Conservation (phyloP, 495 filamentous ascomycete genomes). For the Hypoxylon lenormandii region DNA sequence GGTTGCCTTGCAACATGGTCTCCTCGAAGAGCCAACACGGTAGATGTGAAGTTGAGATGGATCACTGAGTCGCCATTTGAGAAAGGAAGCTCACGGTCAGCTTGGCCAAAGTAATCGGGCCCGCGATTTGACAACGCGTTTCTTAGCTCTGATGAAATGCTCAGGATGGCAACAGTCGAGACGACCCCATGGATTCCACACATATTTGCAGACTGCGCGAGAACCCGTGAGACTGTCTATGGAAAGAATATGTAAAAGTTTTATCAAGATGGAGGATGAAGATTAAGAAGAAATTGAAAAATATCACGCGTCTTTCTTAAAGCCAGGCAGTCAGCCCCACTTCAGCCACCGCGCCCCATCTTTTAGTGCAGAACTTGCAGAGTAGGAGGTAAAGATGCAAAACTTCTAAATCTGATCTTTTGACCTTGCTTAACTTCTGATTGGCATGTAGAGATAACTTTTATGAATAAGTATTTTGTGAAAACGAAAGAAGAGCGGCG, state of each 20-base stretch:
- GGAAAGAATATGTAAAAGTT: background rate
- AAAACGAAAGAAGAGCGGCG: too few relatives aligned
- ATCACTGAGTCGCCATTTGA: conserved; percentile 44
- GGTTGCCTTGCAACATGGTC: conserved; percentile 78
- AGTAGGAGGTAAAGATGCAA: too few relatives aligned
- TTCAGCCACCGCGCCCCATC: too few relatives aligned
- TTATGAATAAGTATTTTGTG: too few relatives aligned
- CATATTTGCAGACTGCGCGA: conserved; percentile 50
- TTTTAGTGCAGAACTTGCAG: too few relatives aligned
- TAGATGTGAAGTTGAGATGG: conserved; percentile 76
- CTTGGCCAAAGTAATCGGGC: conserved; percentile 64
- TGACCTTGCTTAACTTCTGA: too few relatives aligned
- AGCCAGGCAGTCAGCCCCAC: too few relatives aligned
- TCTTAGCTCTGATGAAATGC: conserved; percentile 49
- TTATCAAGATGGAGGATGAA: background rate
- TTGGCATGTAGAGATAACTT: too few relatives aligned
- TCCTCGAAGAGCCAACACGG: conserved; percentile 87
- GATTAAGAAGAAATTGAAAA: too few relatives aligned
- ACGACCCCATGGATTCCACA: conserved; percentile 63
- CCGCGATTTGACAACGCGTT: conserved; percentile 59
- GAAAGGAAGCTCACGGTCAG: conserved; percentile 44
- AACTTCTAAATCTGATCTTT: too few relatives aligned
- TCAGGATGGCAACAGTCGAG: conserved; percentile 38
- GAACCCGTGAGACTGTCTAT: conserved; percentile 1
- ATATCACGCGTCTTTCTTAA: too few relatives aligned